A percentile compares a stretch with the other conserved stretches of the same genome.
Evolutionary conservation across 1,284 basidiomycete genomes (phyloP).

Genomic region (Trichosporon sp.): DNA sequence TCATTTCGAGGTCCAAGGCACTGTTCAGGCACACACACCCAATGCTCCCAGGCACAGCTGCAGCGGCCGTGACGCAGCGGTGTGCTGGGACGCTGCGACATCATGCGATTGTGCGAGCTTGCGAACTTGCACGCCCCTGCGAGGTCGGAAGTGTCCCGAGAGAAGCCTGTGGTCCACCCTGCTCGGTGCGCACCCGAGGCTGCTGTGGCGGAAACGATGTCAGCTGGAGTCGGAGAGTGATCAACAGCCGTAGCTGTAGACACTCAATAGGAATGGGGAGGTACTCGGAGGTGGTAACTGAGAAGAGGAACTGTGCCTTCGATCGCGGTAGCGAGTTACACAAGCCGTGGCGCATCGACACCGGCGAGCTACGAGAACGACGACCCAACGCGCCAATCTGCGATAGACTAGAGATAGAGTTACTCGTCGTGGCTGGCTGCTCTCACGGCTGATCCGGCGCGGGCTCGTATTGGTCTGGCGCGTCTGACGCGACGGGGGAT

Average conservation of each 20-base stretch:
- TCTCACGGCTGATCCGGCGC: not conserved
- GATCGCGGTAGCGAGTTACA: not conserved
- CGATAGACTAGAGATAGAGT: conserved; percentile 2
- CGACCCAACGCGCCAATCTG: not conserved
- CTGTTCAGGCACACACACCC: not conserved
- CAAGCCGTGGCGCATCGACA: not conserved
- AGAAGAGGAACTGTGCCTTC: not conserved
- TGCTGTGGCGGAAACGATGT: not conserved
- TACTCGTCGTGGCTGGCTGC: not conserved
- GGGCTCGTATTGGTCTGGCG: not conserved
- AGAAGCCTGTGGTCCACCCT: not conserved
- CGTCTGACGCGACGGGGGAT: not conserved
- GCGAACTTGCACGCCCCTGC: not conserved
- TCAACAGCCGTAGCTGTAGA: not conserved
- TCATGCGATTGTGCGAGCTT: not conserved
- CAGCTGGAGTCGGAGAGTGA: not conserved
- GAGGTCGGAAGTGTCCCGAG: not conserved
- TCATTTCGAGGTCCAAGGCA: not conserved
- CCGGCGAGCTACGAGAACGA: no score
- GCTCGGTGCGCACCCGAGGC: not conserved
- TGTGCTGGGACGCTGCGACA: not conserved
- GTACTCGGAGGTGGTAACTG: no score
- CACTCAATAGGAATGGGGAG: not conserved
- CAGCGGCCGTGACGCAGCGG: not conserved
- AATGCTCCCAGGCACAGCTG: not conserved